phyloP scores from a whole-genome alignment of 495 filamentous ascomycete species.

The Aspergillus funiculosus region DNA sequence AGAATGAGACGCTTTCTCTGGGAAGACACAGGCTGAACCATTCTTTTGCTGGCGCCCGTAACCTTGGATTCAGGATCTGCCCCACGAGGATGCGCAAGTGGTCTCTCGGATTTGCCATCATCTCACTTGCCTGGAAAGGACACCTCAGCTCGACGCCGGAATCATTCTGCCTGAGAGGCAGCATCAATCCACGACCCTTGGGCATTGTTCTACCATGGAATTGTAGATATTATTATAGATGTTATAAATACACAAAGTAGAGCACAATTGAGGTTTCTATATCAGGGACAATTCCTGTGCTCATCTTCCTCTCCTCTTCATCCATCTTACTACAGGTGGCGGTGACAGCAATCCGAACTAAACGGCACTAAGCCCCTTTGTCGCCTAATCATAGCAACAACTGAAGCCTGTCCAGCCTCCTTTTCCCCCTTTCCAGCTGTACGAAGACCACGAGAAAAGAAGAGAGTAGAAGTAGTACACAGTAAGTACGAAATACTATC shows the following conservation, averaged over 20 bases:
- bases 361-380: conserved; percentile 15
- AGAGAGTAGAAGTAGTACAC: background rate
- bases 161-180: conserved; percentile 23
- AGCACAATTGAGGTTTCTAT: background rate
- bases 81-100: conserved; percentile 31
- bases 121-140: conserved; percentile 7
- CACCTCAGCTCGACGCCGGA: conserved; percentile 10
- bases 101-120: conserved; percentile 21
- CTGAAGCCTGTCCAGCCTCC: background rate
- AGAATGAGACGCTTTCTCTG: conserved; percentile 14
- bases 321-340: conserved; percentile 15
- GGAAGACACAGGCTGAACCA: conserved; percentile 17
- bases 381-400: conserved; percentile 14
- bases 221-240: background rate
- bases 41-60: conserved; percentile 5
- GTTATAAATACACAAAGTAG: background rate
- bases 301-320: background rate
- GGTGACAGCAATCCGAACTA: conserved; percentile 18
- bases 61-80: conserved; percentile 20
- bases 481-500: too few species aligned
- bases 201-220: background rate
- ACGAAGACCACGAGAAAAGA: too few species aligned
- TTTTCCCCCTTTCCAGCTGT: conserved; percentile 5
- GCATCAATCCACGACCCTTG: too few species aligned
- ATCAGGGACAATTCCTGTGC: background rate